Base-by-base conservation (phyloP, 177 flowering plant genomes). In the Telopea speciosissima region DNA sequence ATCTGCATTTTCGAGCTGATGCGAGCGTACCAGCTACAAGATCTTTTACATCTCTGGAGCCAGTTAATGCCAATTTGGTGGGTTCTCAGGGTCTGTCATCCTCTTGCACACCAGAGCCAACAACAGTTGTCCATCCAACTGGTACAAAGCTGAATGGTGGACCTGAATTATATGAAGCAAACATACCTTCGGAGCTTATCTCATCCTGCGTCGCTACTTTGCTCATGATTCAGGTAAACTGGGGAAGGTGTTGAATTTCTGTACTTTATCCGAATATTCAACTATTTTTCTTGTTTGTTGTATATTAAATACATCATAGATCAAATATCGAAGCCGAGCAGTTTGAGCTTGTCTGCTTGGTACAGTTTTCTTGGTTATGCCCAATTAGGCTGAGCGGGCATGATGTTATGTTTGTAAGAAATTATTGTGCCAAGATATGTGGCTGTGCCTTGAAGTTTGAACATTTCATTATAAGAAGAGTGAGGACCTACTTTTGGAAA, bases 221-320 rank as follows among this genome's bases (percentile, higher is more conserved):
- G 74, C 84, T 89, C 69, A 85, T 85, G 87, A 83, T 89, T 74
- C 90, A 86, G 89, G 93, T 87, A 72, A 80, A 36, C 31, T 66
- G 6, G 21, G 24, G 33, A 24, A 12, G 54, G 12, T 45, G 6
- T 33, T 33, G 40, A 33, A 45, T 45, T 45, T 12, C 17, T 45
- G 19, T 17, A 24, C 11, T 56, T 56, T 31, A 40, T 16, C 23
- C 3, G 22, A 69, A 60, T 7, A 14, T 24, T 61, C 8, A 28
- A 58, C 28, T 22, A 16, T 23, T 69, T 33, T 33, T 7, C 40
- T 33, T 33, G 40, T 33, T 33, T 33, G 40, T 33, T 33, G 40
- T 3, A 33, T 33, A 33, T 33, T 33, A 7, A 33, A 33, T 33
- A 33, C 40, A 33, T 33, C 40, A 33, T 33, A 33, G 49, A 7